Evolutionary conservation across 2,329 filamentous ascomycete genomes (phyloP).

Genomic region (Aspergillus phoenicis): DNA sequence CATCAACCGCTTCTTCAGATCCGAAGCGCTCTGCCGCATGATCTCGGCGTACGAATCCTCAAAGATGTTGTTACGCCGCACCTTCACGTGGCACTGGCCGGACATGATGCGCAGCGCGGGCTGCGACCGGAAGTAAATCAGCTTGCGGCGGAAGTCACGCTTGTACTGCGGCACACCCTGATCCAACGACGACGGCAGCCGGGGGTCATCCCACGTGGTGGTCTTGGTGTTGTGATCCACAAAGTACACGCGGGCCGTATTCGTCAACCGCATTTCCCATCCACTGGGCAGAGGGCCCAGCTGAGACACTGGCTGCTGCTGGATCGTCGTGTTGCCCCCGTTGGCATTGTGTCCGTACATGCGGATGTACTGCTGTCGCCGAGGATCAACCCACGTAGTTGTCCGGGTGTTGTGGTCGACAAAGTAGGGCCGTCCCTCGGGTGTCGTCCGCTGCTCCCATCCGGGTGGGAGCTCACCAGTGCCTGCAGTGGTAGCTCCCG

Average conservation of each 20-base stretch:
- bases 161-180: conserved; percentile 99
- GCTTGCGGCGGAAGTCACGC: conserved; percentile 94
- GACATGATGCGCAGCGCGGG: conserved; percentile 93
- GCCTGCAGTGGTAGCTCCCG: conserved; percentile 89
- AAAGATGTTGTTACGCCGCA: conserved; percentile 93
- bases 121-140: conserved; percentile 99
- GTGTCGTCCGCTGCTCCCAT: conserved; percentile 95
- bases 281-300: conserved; percentile 92
- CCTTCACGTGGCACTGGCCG: conserved; percentile 97
- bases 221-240: conserved; percentile 99
- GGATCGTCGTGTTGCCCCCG: conserved; percentile 77
- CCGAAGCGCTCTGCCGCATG: conserved; percentile 90
- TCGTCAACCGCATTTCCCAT: conserved; percentile 99
- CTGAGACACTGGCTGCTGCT: conserved; percentile 96
- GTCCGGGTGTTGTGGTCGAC: conserved; percentile 98
- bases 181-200: conserved; percentile 90
- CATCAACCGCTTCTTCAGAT: conserved; percentile 98
- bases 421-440: conserved; percentile 93
- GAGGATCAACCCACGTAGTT: conserved; percentile 97
- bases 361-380: conserved; percentile 94
- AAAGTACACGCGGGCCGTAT: conserved; percentile 97
- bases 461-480: conserved; percentile 92
- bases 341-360: conserved; percentile 91
- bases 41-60: conserved; percentile 99
- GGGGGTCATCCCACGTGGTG: conserved; percentile 97